Evolutionary conservation across 495 filamentous ascomycete species (phyloP), one percentile per base, ranked within the genome.

Genomic region (Daldinia decipiens): DNA sequence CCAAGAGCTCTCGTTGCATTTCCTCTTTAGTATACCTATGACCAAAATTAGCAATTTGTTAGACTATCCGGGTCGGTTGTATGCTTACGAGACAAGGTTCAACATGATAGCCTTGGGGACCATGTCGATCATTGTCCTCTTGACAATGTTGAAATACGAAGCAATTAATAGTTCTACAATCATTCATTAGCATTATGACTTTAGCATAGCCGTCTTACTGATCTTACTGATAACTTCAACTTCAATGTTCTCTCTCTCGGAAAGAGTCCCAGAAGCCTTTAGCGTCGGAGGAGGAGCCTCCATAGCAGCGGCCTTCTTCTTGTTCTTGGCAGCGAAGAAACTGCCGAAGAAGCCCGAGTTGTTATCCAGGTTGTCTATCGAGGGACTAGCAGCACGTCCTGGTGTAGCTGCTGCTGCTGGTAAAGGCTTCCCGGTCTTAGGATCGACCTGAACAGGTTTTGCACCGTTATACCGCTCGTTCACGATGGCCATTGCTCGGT

Each of bases 231-330:
- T 98, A 59, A 98, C 93, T 82, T 99, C 96, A 32, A 99, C 96
- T 76, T 99, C 96, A 61, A 96, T 90, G 29, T 86, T 86, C 78
- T 99, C 96, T 61, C 95, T 90, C 83, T 99, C 96, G 24, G 90
- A 94, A 62, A 99, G 82, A 26, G 88, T 94, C 17, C 96, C 94
- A 9, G 92, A 95, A 31, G 95, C 96, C 82, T 98, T 99, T 64
- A 99, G 87, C 43, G 87, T 92, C 51, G 96, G 88, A 68, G 95
- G 95, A 32, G 96, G 96, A 39, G 96, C 83, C 74, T 98, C 96
- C 96, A 98, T 98, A 62, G 95, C 93, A 24, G 96, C 96, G 87
- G 97, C 94, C 90, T 97, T 98, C 90, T 98, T 99, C 88, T 98
- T 99, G 80, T 98, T 98, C 87, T 97, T 98, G 61, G 90, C 91